Evolutionary conservation across 495 filamentous ascomycete species (phyloP), one percentile per base, ranked within the genome.

Genomic region (Penicillium lividum): DNA sequence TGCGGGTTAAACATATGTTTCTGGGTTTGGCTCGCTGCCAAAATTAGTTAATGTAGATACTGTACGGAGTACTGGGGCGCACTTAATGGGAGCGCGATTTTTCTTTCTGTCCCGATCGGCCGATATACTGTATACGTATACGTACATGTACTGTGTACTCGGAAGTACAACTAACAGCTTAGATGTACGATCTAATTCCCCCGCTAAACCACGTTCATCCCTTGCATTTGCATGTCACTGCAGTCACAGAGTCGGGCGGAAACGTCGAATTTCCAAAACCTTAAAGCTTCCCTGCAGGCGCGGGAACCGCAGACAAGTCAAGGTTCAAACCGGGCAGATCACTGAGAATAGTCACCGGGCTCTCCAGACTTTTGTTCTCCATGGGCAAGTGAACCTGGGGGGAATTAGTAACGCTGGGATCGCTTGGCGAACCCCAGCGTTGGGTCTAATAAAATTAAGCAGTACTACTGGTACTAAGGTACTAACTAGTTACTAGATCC

Each of bases 141-240:
- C 22, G 22, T 22, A 22, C 22, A 22, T 16, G 15, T 40, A 40
- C 38, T 6, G 13, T 15, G n/a, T 36, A 36, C 33, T 22, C 22
- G 22, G 22, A 2, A 43, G 40, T 43, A 43, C 16, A 33, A 33
- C 31, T 33, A 6, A 6, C 31, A 33, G 31, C 9, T 7, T 33
- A 33, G 1, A 33, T 2, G 5, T 33, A 33, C 38, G 13, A 16
- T 40, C 38, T 15, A 11, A 40, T 28, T 30, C 49, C 49, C 31
- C 36, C 48, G 49, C 56, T 58, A 61, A 30, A 40, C 64, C 65
- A 64, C 65, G 61, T 64, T 67, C 58, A 67, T 67, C 56, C 56
- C 59, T 62, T 65, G 56, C 63, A 57, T 56, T n/a, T 57, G 57
- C 61, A 60, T 33, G 42, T 25, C 29, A 4, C 53, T 18, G 44